Base-by-base conservation (phyloP, 2,329 filamentous ascomycete genomes). In the Akanthomyces uredinophilus region DNA sequence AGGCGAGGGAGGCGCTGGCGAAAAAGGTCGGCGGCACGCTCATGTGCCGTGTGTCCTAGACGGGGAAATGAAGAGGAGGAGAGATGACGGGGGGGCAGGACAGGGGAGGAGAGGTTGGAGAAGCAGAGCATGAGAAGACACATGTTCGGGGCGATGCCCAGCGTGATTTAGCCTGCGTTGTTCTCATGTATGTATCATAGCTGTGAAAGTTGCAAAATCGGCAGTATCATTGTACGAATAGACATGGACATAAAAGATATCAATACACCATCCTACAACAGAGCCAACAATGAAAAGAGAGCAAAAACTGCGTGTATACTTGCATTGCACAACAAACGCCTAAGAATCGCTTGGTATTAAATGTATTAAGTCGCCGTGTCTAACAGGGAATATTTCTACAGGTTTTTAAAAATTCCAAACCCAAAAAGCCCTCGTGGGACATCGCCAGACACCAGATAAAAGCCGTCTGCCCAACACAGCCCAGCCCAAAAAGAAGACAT, bases 1-100 rank as follows among this genome's bases (percentile, higher is more conserved):
- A 97, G 79, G 82, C 86, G 29, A 82, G 93, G 68, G 92, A 96
- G 76, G 94, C 91, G 64, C 81, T 96, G 62, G 87, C 90, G 73
- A 87, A 86, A 79, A 89, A 87, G 77, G 78, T 92, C 22, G 93
- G 93, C n/a, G 93, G 93, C 0, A 74, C 92, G 75, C 80, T 92
- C 64, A 76, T 96, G 62, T 95, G 90, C 77, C 81, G 91, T 62
- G 87, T 90, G 20, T 79, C 77, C 68, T 81, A 70, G 76, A 60
- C 18, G 51, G 4, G 24, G 18, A n/a, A 5, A 6, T 29, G 27
- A 6, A 27, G 32, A 13, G 6, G 16, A 27, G 18, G 20, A 8
- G n/a, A n/a, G n/a, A n/a, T n/a, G n/a, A n/a, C n/a, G n/a, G n/a
- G n/a, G n/a, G n/a, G n/a, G n/a, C n/a, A n/a, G n/a, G n/a, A n/a